Base-by-base conservation (phyloP, 805 yeast species). In the Candida fluviatilis region DNA sequence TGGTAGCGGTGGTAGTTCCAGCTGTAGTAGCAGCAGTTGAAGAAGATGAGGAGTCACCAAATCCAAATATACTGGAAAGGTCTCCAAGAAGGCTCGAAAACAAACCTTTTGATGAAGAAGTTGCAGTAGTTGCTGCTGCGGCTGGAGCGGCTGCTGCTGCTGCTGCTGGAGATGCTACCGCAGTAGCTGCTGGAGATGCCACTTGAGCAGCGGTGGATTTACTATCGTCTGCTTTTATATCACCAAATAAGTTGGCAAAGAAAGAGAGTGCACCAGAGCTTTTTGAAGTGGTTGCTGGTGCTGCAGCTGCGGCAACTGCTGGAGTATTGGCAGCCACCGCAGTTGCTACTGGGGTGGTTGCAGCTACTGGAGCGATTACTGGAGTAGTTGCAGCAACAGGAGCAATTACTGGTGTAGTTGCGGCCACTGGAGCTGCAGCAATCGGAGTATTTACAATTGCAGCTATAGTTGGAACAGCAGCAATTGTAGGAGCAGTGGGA, bases 361-460 rank as follows among this genome's bases (percentile, higher is more conserved):
- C 34, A 2, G 29, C 38, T 17, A 40, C 18, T 13, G 38, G 34
- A 12, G 45, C 28, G 12, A 31, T 10, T 17, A 50, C 40, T 23
- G 54, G 46, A 28, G 61, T 48, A 23, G 57, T 42, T 25, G 50
- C 30, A 10, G 47, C 41, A 31, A 46, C 31, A 23, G 59, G n/a
- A 23, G 62, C 52, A 31, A 48, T 60, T 27, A 57, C 51, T 37
- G 58, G 55, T 34, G 54, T 54, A 24, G 62, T 52, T 29, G 56
- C 41, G 30, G 54, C 54, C 18, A 60, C 40, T 36, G 54, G 42
- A 32, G 54, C 48, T 36, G 55, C 46, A 5, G 33, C 28, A 5
- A 40, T 41, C 18, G 40, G 27, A 27, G 33, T 30, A n/a, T n/a
- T n/a, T n/a, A n/a, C 38, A 16, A 40, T 16, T 13, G 38, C 35